phyloP scores from a whole-genome alignment of 2,329 filamentous ascomycete genomes.

The Cadophora malorum region DNA sequence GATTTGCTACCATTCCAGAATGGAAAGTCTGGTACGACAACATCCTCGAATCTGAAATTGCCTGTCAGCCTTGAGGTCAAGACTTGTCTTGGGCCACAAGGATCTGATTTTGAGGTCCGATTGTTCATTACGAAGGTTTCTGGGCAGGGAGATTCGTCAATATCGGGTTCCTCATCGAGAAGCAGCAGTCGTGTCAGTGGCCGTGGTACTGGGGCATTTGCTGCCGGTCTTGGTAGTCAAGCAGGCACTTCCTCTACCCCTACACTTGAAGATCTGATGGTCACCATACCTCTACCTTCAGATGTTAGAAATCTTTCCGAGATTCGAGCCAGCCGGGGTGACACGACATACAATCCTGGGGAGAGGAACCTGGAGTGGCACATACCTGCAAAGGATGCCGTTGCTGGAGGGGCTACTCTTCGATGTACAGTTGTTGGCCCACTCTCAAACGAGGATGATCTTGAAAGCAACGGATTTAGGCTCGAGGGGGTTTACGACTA shows the following conservation, averaged over 20 bases:
- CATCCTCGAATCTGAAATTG: conserved; percentile 70
- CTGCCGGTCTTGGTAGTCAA: conserved; percentile 49
- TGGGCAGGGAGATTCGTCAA: conserved; percentile 48
- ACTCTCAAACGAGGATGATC: conserved; percentile 56
- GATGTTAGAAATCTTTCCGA: conserved; percentile 85
- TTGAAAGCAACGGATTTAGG: conserved; percentile 46
- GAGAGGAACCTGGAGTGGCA: conserved; percentile 82
- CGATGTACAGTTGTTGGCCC: conserved; percentile 81
- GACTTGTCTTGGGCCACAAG: conserved; percentile 75
- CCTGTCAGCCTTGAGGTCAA: conserved; percentile 84
- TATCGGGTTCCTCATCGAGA: conserved; percentile 48
- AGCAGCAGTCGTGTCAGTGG: conserved; percentile 49
- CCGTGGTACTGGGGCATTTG: conserved; percentile 55
- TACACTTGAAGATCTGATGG: conserved; percentile 75
- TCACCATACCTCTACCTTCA: conserved; percentile 79
- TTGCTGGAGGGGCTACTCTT: conserved; percentile 73
- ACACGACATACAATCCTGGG: conserved; percentile 79
- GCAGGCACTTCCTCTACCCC: conserved; percentile 53
- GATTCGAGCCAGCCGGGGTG: conserved; percentile 79
- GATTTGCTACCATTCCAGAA: conserved; percentile 79
- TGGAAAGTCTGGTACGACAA: conserved; percentile 60
- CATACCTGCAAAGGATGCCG: conserved; percentile 78
- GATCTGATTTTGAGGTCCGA: conserved; percentile 88
- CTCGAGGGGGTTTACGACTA: conserved; percentile 52
- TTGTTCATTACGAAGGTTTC: conserved; percentile 74